phyloP scores from a whole-genome alignment of 2,329 filamentous ascomycete species.

The Fusarium lyarnte region DNA sequence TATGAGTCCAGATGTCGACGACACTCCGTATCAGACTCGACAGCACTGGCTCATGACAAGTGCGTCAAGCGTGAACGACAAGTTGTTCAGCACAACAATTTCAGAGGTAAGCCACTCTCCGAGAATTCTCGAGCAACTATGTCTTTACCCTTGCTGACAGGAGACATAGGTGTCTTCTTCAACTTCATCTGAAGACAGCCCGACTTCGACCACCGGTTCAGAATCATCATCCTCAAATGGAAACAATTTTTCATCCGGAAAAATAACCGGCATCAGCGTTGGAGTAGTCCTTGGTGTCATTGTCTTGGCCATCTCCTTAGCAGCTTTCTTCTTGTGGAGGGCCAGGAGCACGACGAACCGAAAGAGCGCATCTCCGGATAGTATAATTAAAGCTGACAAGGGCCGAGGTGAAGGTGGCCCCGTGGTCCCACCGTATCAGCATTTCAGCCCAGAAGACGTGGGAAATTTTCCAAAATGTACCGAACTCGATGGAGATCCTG shows the following conservation, averaged over 20 bases:
- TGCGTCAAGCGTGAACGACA: slow-evolving; percentile 42
- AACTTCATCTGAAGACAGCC: neutral
- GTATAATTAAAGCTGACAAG: neutral
- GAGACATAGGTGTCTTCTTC: neutral
- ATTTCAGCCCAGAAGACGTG: neutral
- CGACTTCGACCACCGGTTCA: neutral
- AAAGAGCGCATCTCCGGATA: fast-evolving
- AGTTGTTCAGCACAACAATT: slow-evolving; percentile 44
- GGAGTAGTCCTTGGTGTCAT: neutral
- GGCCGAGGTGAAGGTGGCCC: fast-evolving
- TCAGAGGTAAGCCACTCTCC: neutral
- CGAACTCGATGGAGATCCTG: neutral
- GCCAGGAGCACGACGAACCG: neutral
- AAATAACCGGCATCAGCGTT: neutral
- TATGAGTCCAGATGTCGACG: slow-evolving; percentile 39
- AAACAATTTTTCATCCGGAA: neutral
- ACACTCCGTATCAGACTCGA: slow-evolving; percentile 34
- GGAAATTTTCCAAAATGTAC: neutral
- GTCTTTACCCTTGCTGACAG: neutral
- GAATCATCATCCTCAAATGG: neutral
- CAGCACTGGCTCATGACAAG: slow-evolving; percentile 49
- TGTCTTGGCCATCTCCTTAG: neutral
- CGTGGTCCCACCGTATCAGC: neutral
- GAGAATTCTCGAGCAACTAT: fast-evolving
- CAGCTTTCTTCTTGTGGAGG: neutral